These are phyloP conservation scores for Gloeophyllum trabeum DNA, from an alignment of 768 basidiomycete genomes.

Conservation along the genomic window DNA sequence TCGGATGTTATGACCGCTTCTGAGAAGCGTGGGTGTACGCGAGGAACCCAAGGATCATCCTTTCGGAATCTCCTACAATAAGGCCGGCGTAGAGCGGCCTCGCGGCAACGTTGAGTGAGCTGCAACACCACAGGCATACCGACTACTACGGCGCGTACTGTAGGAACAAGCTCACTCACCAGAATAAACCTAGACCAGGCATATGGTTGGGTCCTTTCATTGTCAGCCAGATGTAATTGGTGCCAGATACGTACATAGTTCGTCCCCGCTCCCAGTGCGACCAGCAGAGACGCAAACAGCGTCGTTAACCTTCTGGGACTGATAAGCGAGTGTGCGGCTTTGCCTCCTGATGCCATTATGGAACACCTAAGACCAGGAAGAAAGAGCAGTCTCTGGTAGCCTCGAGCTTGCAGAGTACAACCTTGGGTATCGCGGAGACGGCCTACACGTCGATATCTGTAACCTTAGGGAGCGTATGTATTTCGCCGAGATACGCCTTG, in stretches of 20 bases:
- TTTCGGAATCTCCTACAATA: not conserved
- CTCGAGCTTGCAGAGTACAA: no score
- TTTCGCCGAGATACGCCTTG: no score
- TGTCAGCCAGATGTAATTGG: not conserved
- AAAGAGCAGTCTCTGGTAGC: no score
- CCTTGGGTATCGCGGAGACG: no score
- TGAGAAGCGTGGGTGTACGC: not conserved
- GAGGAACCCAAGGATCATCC: not conserved
- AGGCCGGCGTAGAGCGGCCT: no score
- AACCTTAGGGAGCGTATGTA: no score
- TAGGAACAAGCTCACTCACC: conserved; percentile 14
- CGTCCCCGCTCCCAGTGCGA: conserved; percentile 20
- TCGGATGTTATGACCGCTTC: not conserved
- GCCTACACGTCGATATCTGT: no score
- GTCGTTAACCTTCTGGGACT: conserved; percentile 12
- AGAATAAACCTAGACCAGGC: conserved; percentile 20
- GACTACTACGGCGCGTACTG: not conserved
- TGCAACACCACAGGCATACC: no score
- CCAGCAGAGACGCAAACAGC: conserved; percentile 17
- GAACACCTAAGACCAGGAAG: no score
- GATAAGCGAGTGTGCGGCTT: conserved; percentile 6
- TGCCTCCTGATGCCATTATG: not conserved
- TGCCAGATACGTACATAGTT: conserved; percentile 18
- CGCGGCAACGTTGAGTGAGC: no score
- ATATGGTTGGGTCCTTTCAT: not conserved